Conservation (phyloP, 106 monocot species). For the Apostasia ramifera region DNA sequence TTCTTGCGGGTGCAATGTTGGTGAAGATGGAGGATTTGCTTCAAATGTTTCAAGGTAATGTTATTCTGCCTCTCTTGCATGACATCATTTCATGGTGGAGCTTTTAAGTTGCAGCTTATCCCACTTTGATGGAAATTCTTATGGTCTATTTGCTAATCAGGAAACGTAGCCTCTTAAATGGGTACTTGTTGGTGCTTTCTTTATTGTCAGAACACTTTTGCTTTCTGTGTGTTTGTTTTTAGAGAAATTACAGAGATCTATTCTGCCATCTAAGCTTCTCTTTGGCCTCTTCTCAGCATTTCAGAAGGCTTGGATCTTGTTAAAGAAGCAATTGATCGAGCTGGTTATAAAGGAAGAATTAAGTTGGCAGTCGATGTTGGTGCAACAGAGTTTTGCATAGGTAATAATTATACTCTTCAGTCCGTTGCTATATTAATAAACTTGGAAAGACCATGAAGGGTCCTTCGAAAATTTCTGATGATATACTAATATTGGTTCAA, state of each 20-base stretch:
- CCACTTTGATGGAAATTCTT: background rate
- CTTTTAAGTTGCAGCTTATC: background rate
- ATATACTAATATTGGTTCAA: no score
- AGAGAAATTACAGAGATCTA: no score
- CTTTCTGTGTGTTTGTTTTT: no score
- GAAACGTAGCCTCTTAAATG: background rate
- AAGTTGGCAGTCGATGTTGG: conserved; percentile 79
- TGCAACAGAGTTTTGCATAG: conserved; percentile 83
- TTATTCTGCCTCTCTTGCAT: background rate
- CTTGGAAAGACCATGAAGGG: background rate
- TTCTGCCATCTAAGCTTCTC: background rate
- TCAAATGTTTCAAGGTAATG: conserved; percentile 76
- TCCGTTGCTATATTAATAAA: background rate
- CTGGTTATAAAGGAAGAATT: conserved; percentile 85
- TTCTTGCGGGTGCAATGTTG: conserved; percentile 69
- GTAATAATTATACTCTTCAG: conserved; percentile 23
- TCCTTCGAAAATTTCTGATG: background rate
- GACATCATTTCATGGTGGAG: background rate
- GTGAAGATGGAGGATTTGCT: conserved; percentile 86
- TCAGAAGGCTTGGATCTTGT: conserved; percentile 83
- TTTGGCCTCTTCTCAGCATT: conserved; percentile 32
- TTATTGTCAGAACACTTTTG: background rate
- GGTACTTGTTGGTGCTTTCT: background rate
- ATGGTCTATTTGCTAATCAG: background rate
- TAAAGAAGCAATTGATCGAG: conserved; percentile 81